Evolutionary conservation across 305 asterid genomes (phyloP), one percentile per base, ranked within the genome.

Genomic region (Stenogyne calaminthoides): DNA sequence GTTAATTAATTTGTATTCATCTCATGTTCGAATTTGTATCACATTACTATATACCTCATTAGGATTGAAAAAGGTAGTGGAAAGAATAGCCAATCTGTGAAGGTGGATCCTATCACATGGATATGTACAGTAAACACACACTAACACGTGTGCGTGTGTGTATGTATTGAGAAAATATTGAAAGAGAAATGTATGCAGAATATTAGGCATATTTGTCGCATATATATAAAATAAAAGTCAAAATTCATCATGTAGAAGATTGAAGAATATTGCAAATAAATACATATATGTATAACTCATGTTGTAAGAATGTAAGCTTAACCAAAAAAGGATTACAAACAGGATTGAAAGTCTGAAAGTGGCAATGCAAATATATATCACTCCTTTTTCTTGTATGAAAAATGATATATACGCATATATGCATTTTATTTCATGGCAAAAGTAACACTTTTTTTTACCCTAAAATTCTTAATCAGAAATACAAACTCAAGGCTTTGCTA

Each of bases 81-180:
- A 10, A 14, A 67, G 34, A 42, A 5, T 4, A 9, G 10, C n/a
- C 57, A 22, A 16, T 68, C 14, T 18, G 32, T 46, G 63, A 52
- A 34, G 52, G 63, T 34, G 72, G 72, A 68, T 34, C 51, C n/a
- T 15, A 27, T 51, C 59, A 51, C 73, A 69, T 69, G 73, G 39
- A 69, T 34, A 18, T 34, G 61, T 47, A 47, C 32, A 20, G 9
- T 10, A n/a, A 54, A 8, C 12, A 54, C 60, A 54, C 29, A 47
- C 54, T 1, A 37, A 37, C 42, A 37, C 10, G 42, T 37, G 42
- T n/a, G 8, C 54, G 5, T n/a, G 19, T n/a, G 54, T 47, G 55
- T 5, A 5, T 47, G 19, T 14, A n/a, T 47, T 47, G 55, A 47
- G 55, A 14, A 18, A 22, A 25, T 1, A 5, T 7, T 14, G 54